A percentile compares a stretch with the other conserved stretches of the same genome.
Conservation (phyloP, 768 basidiomycete species). For the Rossbeevera mucosa region DNA sequence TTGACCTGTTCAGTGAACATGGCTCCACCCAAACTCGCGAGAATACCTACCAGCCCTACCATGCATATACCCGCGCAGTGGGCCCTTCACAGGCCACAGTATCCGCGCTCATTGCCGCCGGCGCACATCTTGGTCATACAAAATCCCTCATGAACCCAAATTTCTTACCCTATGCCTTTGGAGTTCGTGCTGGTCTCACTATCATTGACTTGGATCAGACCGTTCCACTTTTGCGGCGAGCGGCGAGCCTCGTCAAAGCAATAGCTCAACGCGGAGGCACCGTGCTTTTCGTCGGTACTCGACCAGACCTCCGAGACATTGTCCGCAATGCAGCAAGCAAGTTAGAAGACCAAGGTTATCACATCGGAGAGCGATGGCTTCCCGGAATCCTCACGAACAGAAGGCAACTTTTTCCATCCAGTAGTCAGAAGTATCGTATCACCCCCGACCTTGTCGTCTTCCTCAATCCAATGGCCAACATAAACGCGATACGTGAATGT, state of each 20-base stretch:
- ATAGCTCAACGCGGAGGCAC: slow-evolving; percentile 78
- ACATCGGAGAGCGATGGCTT: slow-evolving; percentile 86
- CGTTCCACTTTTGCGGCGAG: slow-evolving; percentile 84
- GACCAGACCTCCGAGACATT: slow-evolving; percentile 67
- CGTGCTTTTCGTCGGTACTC: slow-evolving; percentile 87
- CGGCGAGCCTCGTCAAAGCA: slow-evolving; percentile 81
- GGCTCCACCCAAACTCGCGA: slow-evolving; percentile 74
- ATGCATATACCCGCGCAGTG: slow-evolving; percentile 59
- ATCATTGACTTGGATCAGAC: slow-evolving; percentile 96
- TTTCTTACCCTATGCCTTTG: slow-evolving; percentile 90
- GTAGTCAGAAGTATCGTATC: slow-evolving; percentile 48
- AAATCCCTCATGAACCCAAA: slow-evolving; percentile 81
- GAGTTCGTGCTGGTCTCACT: slow-evolving; percentile 81
- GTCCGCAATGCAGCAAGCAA: slow-evolving; percentile 78
- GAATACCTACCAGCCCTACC: slow-evolving; percentile 69
- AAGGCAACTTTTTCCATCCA: slow-evolving; percentile 64
- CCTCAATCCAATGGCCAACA: slow-evolving; percentile 83
- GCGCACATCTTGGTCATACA: slow-evolving; percentile 92
- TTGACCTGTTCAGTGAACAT: slow-evolving; percentile 57
- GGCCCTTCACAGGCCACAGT: slow-evolving; percentile 64
- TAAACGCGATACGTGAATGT: slow-evolving; percentile 87
- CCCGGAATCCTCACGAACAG: slow-evolving; percentile 94
- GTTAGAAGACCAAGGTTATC: slow-evolving; percentile 75
- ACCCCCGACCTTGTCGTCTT: slow-evolving; percentile 87
- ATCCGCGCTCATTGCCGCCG: slow-evolving; percentile 86